phyloP scores from a whole-genome alignment of 2,329 filamentous ascomycete species.

The Penicillium sp. region DNA sequence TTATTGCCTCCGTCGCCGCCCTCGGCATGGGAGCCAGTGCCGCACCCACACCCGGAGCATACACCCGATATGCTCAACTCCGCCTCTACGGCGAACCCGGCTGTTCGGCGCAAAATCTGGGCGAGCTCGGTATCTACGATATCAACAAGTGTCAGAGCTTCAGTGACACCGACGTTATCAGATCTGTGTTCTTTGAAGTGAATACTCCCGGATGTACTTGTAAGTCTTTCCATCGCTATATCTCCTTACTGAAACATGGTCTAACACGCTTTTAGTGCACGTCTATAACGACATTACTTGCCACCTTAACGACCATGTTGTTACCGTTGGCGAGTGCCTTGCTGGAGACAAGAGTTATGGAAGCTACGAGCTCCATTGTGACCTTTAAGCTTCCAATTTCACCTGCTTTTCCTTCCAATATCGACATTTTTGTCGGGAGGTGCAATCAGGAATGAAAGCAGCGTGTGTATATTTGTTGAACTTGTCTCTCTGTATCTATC shows the following conservation, averaged over 20 bases:
- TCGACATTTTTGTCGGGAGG: too few relatives aligned
- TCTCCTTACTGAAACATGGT: neutral
- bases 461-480: too few relatives aligned
- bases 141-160: constrained; percentile 17
- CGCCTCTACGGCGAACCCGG: constrained; percentile 16
- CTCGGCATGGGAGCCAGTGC: constrained; percentile 11
- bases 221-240: neutral
- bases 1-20: constrained; percentile 6
- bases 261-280: constrained; percentile 4
- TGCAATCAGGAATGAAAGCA: too few relatives aligned
- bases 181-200: constrained; percentile 16
- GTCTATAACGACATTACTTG: constrained; percentile 11
- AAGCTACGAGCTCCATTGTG: constrained; percentile 11
- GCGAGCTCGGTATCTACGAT: constrained; percentile 19
- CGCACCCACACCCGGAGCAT: constrained; percentile 2
- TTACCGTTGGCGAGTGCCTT: constrained; percentile 2
- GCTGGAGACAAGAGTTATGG: constrained; percentile 5
- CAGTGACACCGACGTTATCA: neutral
- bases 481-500: too few relatives aligned
- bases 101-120: constrained; percentile 14
- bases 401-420: too few relatives aligned
- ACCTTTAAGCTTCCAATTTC: too few relatives aligned
- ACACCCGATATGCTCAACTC: constrained; percentile 17
- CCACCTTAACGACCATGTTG: constrained; percentile 1
- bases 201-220: constrained; percentile 8